Conservation (phyloP, 2,329 filamentous ascomycete species). For the Elsinoe australis region DNA sequence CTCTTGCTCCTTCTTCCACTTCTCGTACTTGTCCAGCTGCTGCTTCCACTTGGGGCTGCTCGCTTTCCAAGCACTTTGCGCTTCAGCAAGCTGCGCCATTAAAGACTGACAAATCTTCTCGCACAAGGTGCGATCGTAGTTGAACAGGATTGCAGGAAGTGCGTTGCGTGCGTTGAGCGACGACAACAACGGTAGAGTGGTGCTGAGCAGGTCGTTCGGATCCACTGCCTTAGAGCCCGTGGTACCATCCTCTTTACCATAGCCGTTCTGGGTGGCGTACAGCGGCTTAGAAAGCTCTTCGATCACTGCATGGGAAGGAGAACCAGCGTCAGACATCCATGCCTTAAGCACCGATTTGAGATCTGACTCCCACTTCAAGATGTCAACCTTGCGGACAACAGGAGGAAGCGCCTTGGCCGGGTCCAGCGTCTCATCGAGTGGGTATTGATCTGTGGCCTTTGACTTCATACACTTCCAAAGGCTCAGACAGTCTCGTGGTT, state of each 20-base stretch:
- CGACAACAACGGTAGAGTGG: slow-evolving; percentile 51
- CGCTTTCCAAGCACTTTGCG: slow-evolving; percentile 52
- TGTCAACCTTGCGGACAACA: slow-evolving; percentile 56
- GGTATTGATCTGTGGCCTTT: slow-evolving; percentile 40
- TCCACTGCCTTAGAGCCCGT: slow-evolving; percentile 6
- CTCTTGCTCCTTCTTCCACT: slow-evolving; percentile 46
- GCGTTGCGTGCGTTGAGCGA: slow-evolving; percentile 57
- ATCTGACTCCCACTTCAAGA: slow-evolving; percentile 55
- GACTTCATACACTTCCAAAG: slow-evolving; percentile 59
- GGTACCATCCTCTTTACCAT: slow-evolving; percentile 3
- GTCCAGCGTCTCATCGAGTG: slow-evolving; percentile 44
- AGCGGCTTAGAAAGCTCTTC: slow-evolving; percentile 38
- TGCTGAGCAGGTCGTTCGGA: slow-evolving; percentile 30
- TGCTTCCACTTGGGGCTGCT: slow-evolving; percentile 53
- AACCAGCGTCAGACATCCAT: slow-evolving; percentile 53
- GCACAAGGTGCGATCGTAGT: slow-evolving; percentile 61
- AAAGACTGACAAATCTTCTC: slow-evolving; percentile 51
- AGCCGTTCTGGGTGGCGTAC: slow-evolving; percentile 16
- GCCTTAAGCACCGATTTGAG: slow-evolving; percentile 52
- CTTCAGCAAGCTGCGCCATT: slow-evolving; percentile 45
- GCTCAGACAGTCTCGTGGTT: slow-evolving; percentile 61
- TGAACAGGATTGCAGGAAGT: slow-evolving; percentile 68
- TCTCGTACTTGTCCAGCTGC: slow-evolving; percentile 51
- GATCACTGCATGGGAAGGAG: slow-evolving; percentile 47
- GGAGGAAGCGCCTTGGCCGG: slow-evolving; percentile 45